phyloP scores from a whole-genome alignment of 768 basidiomycete genomes.

The Xerocomellus chrysenteron region DNA sequence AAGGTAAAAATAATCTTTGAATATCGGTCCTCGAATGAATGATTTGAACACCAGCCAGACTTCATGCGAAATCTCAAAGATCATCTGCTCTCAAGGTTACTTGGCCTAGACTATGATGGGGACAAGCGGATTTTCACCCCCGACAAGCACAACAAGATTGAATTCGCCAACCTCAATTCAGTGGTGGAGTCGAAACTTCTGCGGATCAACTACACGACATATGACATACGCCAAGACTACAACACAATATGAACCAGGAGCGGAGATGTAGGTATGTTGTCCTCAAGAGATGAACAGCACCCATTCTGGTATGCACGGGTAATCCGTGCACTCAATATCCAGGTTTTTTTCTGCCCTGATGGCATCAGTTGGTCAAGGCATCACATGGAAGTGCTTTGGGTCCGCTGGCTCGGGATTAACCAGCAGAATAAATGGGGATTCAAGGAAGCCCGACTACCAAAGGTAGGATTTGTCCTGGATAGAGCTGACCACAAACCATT shows the following conservation, averaged over 20 bases:
- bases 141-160: not conserved
- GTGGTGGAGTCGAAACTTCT: not conserved
- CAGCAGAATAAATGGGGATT: not conserved
- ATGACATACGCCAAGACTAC: constrained; percentile 12
- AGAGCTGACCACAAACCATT: not conserved
- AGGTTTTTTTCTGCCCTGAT: not conserved
- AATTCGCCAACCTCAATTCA: not conserved
- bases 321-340: not conserved
- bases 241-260: not conserved
- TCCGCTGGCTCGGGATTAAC: not conserved
- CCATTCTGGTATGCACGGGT: constrained; percentile 13
- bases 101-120: not conserved
- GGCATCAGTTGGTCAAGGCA: not conserved
- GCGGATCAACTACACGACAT: constrained; percentile 15
- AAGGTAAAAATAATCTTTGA: not conserved
- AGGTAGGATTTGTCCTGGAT: not conserved
- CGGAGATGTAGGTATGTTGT: constrained; percentile 9
- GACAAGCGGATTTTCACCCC: constrained; percentile 9
- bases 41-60: not conserved
- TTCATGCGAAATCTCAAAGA: not conserved
- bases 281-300: constrained; percentile 4
- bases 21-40: too few relatives aligned
- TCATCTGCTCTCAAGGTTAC: not conserved
- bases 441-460: not conserved
- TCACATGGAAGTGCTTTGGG: not conserved